Base-by-base conservation (phyloP, 2,329 filamentous ascomycete species). In the Trichoderma sp. region DNA sequence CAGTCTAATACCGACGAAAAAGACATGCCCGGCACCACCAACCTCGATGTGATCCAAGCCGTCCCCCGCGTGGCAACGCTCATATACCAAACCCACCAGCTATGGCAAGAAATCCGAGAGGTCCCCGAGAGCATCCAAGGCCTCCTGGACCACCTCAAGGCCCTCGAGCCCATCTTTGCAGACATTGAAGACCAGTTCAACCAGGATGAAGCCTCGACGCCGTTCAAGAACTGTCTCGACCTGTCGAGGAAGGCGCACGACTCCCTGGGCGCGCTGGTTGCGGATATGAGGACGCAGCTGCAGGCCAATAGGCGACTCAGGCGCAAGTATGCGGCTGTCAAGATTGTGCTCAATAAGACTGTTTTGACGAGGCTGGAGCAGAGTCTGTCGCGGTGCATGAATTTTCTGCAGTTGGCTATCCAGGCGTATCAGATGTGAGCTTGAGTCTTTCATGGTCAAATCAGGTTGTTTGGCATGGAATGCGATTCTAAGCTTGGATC, bases 81-180 rank as follows among this genome's bases (percentile, higher is more conserved):
- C 34, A 66, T 70, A 1, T 21, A 71, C 50, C 71, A 71, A 21
- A 59, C 66, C 19, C 69, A 69, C 7, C 39, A 65, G 26, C 12
- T 74, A 57, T 74, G 72, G 70, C 66, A 73, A 0, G 63, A 74
- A 30, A 44, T 74, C 34, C 43, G 71, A 28, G 66, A 71, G 2
- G 55, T 74, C 24, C 71, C 73, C 0, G 58, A 69, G 0, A 68
- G 72, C 47, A 62, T 71, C 21, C 24, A 66, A 6, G 55, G 58
- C 21, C 65, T 74, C 19, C 64, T 75, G 14, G 62, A 50, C 6
- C 67, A 66, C 5, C 59, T 72, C 19, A 59, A 72, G 14, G 26
- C 52, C 1, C 65, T 68, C 6, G 56, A 68, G 6, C 34, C 50
- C 5, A 60, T 68, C 30, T 73, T 72, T 17, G 52, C 66, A 0